Base-by-base conservation (phyloP, 805 yeast species). In the Vanderwaltozyma tropicalis region DNA sequence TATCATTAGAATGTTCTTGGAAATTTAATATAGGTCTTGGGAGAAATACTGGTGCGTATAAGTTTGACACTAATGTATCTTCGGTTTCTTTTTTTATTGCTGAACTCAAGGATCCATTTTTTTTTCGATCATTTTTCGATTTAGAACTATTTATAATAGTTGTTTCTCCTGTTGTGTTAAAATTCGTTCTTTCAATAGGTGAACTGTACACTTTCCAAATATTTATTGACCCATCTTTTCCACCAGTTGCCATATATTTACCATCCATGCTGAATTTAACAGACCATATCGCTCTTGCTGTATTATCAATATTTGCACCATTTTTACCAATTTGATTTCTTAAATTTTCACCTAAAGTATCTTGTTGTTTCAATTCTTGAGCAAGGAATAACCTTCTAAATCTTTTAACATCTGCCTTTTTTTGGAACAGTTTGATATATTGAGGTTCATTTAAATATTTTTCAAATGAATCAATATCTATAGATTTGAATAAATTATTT, bases 121-220 rank as follows among this genome's bases (percentile, higher is more conserved):
- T n/a, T n/a, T n/a, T n/a, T n/a, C n/a, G n/a, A n/a, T n/a, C n/a
- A n/a, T n/a, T n/a, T n/a, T n/a, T n/a, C n/a, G n/a, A n/a, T n/a
- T n/a, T n/a, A n/a, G n/a, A n/a, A n/a, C 28, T 21, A 36, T 14
- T 31, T 30, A n/a, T n/a, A n/a, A n/a, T 20, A 9, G 19, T 34
- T 11, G 27, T 22, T 26, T 39, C 38, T 6, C 21, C 34, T 9
- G 12, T n/a, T 8, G 6, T 24, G 34, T 50, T 61, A 51, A 55
- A 56, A 41, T 68, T 77, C 42, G 74, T 57, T 46, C 94, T 62
- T 46, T 83, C 88, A 40, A 76, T 62, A 0, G 87, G 80, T 0
- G 86, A 74, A 3, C 83, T 66, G 0, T 86, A 73, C 4, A 84
- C 94, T 55, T 83, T 78, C 92, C 94, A 87, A 3, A 87, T 63